Evolutionary conservation across 108 stramenopile species (phyloP).

Genomic region (Nitzschia sp.): DNA sequence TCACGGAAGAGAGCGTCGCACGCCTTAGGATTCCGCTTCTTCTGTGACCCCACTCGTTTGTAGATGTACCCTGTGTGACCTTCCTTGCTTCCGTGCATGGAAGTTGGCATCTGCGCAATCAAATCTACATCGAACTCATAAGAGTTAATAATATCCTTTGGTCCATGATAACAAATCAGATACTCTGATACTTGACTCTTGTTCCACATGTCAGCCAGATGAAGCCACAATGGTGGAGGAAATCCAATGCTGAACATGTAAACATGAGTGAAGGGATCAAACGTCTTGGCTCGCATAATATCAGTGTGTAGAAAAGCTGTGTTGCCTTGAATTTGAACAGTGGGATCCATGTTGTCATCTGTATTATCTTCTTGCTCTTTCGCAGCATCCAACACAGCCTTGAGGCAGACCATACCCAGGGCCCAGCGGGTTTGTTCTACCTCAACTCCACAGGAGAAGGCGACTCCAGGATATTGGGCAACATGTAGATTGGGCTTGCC

Average conservation of each 20-base stretch:
- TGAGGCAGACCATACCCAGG: conserved; percentile 74
- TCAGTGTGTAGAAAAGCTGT: conserved; percentile 80
- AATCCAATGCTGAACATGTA: conserved; percentile 97
- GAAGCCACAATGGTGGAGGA: conserved; percentile 67
- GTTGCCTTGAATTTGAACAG: conserved; percentile 30
- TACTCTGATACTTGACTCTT: conserved; percentile 41
- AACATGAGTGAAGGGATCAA: conserved; percentile 97
- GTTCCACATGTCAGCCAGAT: conserved; percentile 75
- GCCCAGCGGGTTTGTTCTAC: conserved; percentile 81
- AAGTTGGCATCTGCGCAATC: conserved; percentile 58
- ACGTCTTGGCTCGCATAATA: conserved; percentile 76
- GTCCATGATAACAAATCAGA: conserved; percentile 79
- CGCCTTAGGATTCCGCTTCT: conserved; percentile 7
- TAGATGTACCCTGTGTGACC: conserved; percentile 82
- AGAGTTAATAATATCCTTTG: conserved; percentile 62
- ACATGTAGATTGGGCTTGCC: conserved; percentile 98
- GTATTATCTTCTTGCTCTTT: neutral
- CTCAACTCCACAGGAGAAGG: conserved; percentile 91
- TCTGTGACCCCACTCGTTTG: conserved; percentile 33
- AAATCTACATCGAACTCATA: conserved; percentile 83
- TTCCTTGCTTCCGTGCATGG: conserved; percentile 89
- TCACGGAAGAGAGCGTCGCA: conserved; percentile 69
- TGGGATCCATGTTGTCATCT: neutral
- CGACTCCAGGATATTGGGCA: conserved; percentile 82
- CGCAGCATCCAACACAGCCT: conserved; percentile 54